phyloP scores from a whole-genome alignment of 139 green algal genomes.

The Trebouxia sp. region DNA sequence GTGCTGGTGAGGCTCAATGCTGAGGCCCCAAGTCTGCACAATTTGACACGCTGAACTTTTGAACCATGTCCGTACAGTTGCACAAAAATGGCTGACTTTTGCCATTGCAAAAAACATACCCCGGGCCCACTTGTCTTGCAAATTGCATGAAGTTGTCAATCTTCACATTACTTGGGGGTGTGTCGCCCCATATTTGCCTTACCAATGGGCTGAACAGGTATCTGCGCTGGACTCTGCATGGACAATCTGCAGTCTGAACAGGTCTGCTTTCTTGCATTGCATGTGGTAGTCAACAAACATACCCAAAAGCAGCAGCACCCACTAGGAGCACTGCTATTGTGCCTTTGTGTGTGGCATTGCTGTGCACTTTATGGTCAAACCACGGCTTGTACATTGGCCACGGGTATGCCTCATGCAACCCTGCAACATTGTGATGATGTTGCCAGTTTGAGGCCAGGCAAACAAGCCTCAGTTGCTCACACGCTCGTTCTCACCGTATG shows the following conservation, averaged over 20 bases:
- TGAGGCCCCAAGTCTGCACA: neutral
- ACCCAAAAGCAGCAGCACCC: slow-evolving; percentile 1
- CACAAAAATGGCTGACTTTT: too few species aligned
- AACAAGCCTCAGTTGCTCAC: too few species aligned
- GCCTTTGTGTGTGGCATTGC: neutral
- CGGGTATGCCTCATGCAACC: slow-evolving; percentile 9
- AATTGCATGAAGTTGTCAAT: slow-evolving; percentile 8
- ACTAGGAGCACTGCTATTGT: neutral
- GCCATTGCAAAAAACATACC: neutral
- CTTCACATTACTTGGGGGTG: neutral
- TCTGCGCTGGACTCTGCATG: neutral
- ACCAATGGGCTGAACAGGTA: slow-evolving; percentile 1
- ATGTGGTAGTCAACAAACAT: too few species aligned
- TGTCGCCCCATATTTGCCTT: neutral
- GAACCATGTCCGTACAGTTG: too few species aligned
- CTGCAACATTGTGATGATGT: too few species aligned
- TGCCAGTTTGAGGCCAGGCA: too few species aligned
- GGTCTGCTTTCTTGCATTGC: too few species aligned
- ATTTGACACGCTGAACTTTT: too few species aligned
- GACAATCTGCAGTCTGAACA: too few species aligned
- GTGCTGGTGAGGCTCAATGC: neutral
- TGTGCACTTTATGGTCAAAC: slow-evolving; percentile 5
- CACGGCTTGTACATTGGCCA: slow-evolving; percentile 18
- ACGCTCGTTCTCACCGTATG: neutral
- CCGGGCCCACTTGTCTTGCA: slow-evolving; percentile 16